phyloP scores from a whole-genome alignment of 805 yeast genomes.

The Saccharomycopsis oosterbeekiorum region DNA sequence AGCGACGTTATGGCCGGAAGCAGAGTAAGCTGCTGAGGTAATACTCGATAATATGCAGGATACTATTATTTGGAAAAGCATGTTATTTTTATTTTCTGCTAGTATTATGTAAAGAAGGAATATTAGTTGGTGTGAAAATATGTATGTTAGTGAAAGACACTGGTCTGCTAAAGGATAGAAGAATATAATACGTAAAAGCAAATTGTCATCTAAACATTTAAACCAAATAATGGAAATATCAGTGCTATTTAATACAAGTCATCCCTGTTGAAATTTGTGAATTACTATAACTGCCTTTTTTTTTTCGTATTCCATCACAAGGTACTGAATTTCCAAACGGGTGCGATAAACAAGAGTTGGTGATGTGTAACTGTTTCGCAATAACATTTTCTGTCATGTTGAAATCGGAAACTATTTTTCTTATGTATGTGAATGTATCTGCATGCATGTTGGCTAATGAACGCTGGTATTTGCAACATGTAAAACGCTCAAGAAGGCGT shows the following conservation, averaged over 20 bases:
- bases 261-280: no score
- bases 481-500: neutral
- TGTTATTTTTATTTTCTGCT: neutral
- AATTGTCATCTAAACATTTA: no score
- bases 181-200: no score
- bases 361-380: neutral
- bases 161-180: no score
- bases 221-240: no score
- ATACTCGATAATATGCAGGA: neutral
- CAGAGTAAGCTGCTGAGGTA: conserved; percentile 2
- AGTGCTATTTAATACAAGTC: no score
- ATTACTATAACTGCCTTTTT: no score
- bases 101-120: neutral
- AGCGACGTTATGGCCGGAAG: conserved; percentile 36
- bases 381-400: neutral
- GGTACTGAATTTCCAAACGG: neutral
- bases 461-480: neutral
- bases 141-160: neutral
- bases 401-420: neutral
- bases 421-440: neutral
- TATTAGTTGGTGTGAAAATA: neutral
- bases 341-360: neutral
- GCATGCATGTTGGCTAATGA: neutral
- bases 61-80: neutral
- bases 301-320: neutral